These are phyloP conservation scores for Boehmeria nivea DNA, from an alignment of 306 rosid species.

Conservation along the genomic window DNA sequence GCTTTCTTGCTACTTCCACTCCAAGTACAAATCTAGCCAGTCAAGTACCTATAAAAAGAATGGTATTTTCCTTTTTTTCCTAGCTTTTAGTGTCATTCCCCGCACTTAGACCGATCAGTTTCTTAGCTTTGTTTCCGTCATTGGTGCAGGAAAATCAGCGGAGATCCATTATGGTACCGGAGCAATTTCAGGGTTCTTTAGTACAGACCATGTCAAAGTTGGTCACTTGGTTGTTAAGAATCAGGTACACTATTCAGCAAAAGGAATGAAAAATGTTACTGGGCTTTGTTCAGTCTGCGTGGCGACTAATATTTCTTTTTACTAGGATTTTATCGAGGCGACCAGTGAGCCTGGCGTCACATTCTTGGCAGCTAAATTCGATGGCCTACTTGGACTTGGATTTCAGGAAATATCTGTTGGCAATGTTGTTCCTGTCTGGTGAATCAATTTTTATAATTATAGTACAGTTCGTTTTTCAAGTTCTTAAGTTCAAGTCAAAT, in stretches of 20 bases:
- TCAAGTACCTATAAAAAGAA: no score
- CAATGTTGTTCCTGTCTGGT: slow-evolving; percentile 45
- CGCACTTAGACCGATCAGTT: not conserved
- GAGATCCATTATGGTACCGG: slow-evolving; percentile 49
- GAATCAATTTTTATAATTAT: slow-evolving; percentile 16
- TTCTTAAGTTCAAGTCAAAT: no score
- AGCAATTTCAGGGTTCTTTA: slow-evolving; percentile 48
- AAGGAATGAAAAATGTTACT: slow-evolving; percentile 8
- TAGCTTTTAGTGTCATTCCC: no score
- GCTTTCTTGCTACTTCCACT: slow-evolving; percentile 47
- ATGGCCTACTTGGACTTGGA: slow-evolving; percentile 46
- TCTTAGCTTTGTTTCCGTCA: not conserved
- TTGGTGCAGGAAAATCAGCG: slow-evolving; percentile 37
- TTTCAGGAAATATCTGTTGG: slow-evolving; percentile 45
- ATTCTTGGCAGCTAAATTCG: slow-evolving; percentile 39
- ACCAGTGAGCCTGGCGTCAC: slow-evolving; percentile 48
- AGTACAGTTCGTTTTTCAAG: no score
- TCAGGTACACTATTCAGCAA: slow-evolving; percentile 33
- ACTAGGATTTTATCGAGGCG: slow-evolving; percentile 53
- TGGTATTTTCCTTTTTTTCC: no score
- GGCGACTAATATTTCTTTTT: not conserved
- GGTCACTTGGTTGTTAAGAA: slow-evolving; percentile 36
- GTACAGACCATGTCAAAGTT: slow-evolving; percentile 42
- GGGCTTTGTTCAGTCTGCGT: slow-evolving; percentile 7
- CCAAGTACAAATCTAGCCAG: slow-evolving; percentile 46